Evolutionary conservation across 2,329 filamentous ascomycete species (phyloP), one percentile per base, ranked within the genome.

Genomic region (Thielaviopsis populi): DNA sequence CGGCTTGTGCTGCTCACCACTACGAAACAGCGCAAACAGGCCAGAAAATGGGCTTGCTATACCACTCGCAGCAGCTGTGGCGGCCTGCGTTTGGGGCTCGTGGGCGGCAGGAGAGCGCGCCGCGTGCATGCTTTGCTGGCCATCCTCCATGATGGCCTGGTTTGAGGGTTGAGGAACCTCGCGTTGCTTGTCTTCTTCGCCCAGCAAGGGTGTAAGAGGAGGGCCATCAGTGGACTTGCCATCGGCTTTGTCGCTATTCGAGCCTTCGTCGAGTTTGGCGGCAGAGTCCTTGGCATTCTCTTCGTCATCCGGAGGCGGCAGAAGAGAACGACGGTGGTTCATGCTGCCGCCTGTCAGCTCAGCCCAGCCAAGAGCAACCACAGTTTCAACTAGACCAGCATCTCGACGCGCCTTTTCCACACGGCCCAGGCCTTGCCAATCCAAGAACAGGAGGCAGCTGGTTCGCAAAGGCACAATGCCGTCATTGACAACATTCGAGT

Each of bases 401-500:
- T 95, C 92, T 72, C 94, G 79, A 24, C 92, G 83, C 11, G 94
- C 92, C 74, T 99, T 99, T 68, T 97, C 91, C 1, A 99, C 94
- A 46, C 90, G 86, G 4, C 88, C 92, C 2, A 99, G 77, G 0
- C 94, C 94, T 74, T 91, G 88, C 94, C 94, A 99, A 72, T 99
- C 94, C 1, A 99, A 77, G 70, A 99, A 99, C 5, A 99, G 76
- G n/a, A 99, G 78, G 73, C 92, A 99, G 67, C 92, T 97, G 3
- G 94, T 99, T 24, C 94, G 84, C 41, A 99, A 76, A 2, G 94
- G 94, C 3, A 99, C 94, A 69, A 99, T 96, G 2, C 91, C 92
- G 74, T 97, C 92, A 71, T 97, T 97, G 69, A 97, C 92, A 13
- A 97, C 91, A 70, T 97, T 97, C 1, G 91, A 96, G 73, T 97